These are phyloP conservation scores for Phytophthora capsici DNA, from an alignment of 352 stramenopile species.

Conservation along the genomic window DNA sequence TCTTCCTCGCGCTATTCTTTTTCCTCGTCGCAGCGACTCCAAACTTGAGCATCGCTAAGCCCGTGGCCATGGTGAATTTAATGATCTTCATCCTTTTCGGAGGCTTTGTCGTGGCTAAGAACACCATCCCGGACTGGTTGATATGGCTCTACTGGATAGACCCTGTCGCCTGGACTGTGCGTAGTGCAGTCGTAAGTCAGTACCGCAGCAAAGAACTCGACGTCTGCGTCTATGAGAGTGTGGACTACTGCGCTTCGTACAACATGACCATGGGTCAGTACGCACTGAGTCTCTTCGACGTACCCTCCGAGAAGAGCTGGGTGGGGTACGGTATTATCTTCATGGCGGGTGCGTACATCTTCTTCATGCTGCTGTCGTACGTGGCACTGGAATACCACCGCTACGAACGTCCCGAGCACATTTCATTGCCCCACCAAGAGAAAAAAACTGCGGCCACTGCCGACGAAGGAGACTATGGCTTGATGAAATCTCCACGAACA, in stretches of 20 bases:
- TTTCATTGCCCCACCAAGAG: constrained; percentile 38
- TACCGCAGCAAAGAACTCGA: constrained; percentile 49
- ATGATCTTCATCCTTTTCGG: constrained; percentile 73
- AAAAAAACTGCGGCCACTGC: constrained; percentile 2
- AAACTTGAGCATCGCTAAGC: constrained; percentile 59
- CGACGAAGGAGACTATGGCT: constrained; percentile 27
- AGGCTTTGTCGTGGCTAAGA: constrained; percentile 64
- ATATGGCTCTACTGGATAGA: constrained; percentile 84
- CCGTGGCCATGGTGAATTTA: constrained; percentile 62
- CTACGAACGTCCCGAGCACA: constrained; percentile 64
- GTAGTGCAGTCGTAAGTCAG: constrained; percentile 51
- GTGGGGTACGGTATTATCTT: constrained; percentile 52
- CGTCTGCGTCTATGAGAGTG: constrained; percentile 42
- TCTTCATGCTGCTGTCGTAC: constrained; percentile 62
- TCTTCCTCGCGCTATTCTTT: constrained; percentile 62
- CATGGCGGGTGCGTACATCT: constrained; percentile 50
- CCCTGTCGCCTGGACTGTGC: constrained; percentile 63
- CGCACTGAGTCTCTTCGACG: constrained; percentile 53
- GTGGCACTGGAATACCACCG: constrained; percentile 66
- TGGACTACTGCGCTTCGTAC: constrained; percentile 53
- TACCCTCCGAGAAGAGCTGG: constrained; percentile 52
- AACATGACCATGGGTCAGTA: constrained; percentile 59
- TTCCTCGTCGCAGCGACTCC: constrained; percentile 49
- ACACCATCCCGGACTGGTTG: constrained; percentile 59
- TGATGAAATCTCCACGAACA: constrained; percentile 35